Evolutionary conservation across 257 asterid genomes (phyloP).

Genomic region (Solanum pennellii): DNA sequence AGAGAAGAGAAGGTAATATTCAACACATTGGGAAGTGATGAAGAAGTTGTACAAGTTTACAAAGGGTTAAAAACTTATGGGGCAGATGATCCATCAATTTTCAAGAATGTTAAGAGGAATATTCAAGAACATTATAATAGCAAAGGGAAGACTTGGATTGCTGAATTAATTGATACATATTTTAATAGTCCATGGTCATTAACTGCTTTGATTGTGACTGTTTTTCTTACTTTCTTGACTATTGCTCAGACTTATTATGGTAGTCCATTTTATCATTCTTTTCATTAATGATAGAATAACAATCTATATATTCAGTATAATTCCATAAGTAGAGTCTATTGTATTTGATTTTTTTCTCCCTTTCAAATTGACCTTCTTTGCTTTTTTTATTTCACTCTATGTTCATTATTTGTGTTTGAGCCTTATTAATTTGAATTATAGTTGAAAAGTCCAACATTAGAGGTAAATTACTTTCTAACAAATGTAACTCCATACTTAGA

Average conservation of each 20-base stretch:
- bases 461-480: too few relatives aligned
- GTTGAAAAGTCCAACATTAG: too few relatives aligned
- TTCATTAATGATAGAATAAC: neutral
- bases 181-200: neutral
- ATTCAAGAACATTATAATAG: neutral
- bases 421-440: neutral
- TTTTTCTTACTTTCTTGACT: neutral
- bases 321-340: neutral
- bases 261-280: neutral
- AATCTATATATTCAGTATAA: neutral
- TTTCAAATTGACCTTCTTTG: neutral
- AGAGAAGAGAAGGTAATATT: conserved; percentile 8
- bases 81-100: neutral
- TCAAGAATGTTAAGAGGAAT: neutral
- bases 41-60: conserved; percentile 3
- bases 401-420: neutral
- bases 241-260: neutral
- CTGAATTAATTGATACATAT: neutral
- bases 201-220: neutral
- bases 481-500: too few relatives aligned
- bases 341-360: neutral
- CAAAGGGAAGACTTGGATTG: neutral
- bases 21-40: conserved; percentile 15
- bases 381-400: too few relatives aligned
- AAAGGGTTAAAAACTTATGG: neutral